phyloP scores from a whole-genome alignment of 2,329 filamentous ascomycete genomes.

The Neonectria ditissima region DNA sequence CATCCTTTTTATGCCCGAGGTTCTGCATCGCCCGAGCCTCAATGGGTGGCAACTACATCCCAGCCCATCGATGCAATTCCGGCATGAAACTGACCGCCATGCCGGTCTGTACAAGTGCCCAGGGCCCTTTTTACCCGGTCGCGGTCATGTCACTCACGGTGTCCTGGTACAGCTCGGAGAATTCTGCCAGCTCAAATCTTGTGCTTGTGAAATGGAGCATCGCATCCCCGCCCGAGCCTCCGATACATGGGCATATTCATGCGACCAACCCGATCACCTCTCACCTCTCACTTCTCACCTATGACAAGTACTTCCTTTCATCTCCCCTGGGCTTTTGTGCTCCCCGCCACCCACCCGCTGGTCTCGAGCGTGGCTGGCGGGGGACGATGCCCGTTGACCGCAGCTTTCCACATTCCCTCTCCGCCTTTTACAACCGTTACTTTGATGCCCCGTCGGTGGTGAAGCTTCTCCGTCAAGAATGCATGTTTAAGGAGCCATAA shows the following conservation, averaged over 20 bases:
- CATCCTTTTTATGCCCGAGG: background rate
- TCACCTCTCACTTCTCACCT: constrained; percentile 17
- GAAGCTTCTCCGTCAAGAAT: constrained; percentile 19
- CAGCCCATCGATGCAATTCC: background rate
- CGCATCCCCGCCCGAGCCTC: constrained; percentile 27
- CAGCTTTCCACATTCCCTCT: background rate
- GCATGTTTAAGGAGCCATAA: constrained; percentile 7
- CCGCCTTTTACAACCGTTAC: constrained; percentile 4
- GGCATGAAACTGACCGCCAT: background rate
- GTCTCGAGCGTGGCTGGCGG: constrained; percentile 18
- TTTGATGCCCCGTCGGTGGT: constrained; percentile 22
- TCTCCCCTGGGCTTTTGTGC: constrained; percentile 21
- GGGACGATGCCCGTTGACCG: constrained; percentile 3
- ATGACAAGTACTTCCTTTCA: constrained; percentile 16
- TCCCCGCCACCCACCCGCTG: constrained; percentile 27
- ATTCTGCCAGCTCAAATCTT: constrained; percentile 40
- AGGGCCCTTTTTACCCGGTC: background rate
- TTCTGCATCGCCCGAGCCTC: background rate
- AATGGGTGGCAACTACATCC: background rate
- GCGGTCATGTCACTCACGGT: constrained; percentile 32
- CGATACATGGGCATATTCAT: constrained; percentile 6
- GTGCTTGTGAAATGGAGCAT: constrained; percentile 38
- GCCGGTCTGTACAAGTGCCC: background rate
- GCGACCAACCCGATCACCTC: constrained; percentile 5
- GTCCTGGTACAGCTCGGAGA: constrained; percentile 41